Percentiles rank a stretch among this genome's conserved stretches.
Evolutionary conservation across 306 rosid species (phyloP).

Genomic region (Rubus parviflorus): DNA sequence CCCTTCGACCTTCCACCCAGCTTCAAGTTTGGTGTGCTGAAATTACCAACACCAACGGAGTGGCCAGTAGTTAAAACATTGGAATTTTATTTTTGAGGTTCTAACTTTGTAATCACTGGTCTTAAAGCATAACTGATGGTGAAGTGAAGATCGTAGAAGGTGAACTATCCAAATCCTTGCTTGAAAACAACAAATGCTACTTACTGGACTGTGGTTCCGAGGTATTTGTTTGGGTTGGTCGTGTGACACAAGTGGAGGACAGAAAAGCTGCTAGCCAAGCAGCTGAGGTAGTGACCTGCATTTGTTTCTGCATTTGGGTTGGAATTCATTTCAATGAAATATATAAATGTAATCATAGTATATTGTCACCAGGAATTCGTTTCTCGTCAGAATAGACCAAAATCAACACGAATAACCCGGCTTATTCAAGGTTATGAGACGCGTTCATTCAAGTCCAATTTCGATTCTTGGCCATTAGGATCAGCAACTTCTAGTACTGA

Average conservation of each 20-base stretch:
- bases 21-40: background rate
- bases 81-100: background rate
- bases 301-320: constrained; percentile 27
- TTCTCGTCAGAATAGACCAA: constrained; percentile 79
- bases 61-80: background rate
- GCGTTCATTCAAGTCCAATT: constrained; percentile 89
- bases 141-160: constrained; percentile 74
- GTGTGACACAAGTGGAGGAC: constrained; percentile 96
- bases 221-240: constrained; percentile 91
- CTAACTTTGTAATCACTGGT: constrained; percentile 30
- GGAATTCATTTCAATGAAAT: background rate
- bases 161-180: constrained; percentile 75
- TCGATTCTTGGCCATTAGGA: constrained; percentile 96
- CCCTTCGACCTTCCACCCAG: background rate
- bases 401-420: constrained; percentile 78
- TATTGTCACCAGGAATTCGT: constrained; percentile 68
- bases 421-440: constrained; percentile 96
- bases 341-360: constrained; percentile 11
- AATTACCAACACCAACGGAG: background rate
- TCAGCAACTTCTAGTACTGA: constrained; percentile 72
- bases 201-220: constrained; percentile 92
- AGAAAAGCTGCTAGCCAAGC: constrained; percentile 81
- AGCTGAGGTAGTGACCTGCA: constrained; percentile 71
- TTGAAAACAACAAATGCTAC: constrained; percentile 93
- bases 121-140: constrained; percentile 70